phyloP scores from a whole-genome alignment of 2,329 filamentous ascomycete genomes.

The Didymella lethalis region DNA sequence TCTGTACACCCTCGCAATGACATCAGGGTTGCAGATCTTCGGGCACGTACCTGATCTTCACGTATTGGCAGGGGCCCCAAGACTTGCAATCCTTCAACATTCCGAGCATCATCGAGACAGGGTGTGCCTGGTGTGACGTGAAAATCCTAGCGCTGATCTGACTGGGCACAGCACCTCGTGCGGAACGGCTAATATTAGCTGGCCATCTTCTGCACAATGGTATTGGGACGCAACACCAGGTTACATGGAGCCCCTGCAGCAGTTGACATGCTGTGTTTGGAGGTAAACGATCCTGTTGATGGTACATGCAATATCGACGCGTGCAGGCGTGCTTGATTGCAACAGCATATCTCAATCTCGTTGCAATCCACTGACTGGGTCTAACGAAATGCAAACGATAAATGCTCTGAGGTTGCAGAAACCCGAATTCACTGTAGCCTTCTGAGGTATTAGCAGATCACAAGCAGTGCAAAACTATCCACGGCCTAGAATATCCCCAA shows the following conservation, averaged over 20 bases:
- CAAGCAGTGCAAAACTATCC: too few species aligned
- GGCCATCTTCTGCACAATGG: slow-evolving; percentile 6
- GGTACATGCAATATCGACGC: not conserved
- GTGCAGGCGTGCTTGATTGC: not conserved
- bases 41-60: slow-evolving; percentile 9
- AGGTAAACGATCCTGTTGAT: slow-evolving; percentile 1
- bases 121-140: slow-evolving; percentile 16
- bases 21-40: slow-evolving; percentile 13
- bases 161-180: slow-evolving; percentile 3
- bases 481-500: too few species aligned
- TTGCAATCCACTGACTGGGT: not conserved
- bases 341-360: not conserved
- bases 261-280: not conserved
- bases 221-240: slow-evolving; percentile 10
- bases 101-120: slow-evolving; percentile 1
- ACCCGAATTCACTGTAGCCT: too few species aligned
- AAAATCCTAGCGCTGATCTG: slow-evolving; percentile 17
- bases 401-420: too few species aligned
- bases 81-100: not conserved
- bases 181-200: slow-evolving; percentile 19
- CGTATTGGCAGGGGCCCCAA: slow-evolving; percentile 6
- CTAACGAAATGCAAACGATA: not conserved
- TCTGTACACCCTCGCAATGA: slow-evolving; percentile 1
- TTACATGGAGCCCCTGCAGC: slow-evolving; percentile 18
- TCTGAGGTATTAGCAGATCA: too few species aligned